These are phyloP conservation scores for Pterulicium gracile DNA, from an alignment of 1,284 basidiomycete genomes.

Conservation along the genomic window DNA sequence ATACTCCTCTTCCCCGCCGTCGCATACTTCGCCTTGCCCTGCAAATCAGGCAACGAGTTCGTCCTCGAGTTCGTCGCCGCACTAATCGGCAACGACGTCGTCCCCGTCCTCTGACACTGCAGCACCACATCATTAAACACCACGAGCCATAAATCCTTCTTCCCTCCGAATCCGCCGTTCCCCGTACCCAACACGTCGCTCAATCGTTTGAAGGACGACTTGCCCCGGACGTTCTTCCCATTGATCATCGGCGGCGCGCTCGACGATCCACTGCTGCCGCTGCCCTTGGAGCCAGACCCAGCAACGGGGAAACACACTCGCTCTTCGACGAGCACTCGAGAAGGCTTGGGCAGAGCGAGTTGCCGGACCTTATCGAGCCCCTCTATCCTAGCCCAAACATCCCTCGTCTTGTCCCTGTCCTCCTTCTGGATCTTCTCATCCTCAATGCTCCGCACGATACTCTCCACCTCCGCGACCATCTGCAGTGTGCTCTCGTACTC, in stretches of 20 bases:
- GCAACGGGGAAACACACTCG: conserved; percentile 35
- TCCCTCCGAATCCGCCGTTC: conserved; percentile 40
- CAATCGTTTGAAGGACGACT: conserved; percentile 75
- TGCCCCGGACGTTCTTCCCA: conserved; percentile 55
- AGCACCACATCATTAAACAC: conserved; percentile 93
- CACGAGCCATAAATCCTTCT: conserved; percentile 89
- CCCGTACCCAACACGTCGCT: conserved; percentile 64
- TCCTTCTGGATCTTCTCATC: conserved; percentile 96
- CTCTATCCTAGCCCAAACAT: conserved; percentile 92
- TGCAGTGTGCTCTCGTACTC: conserved; percentile 94
- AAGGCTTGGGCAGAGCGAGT: conserved; percentile 82
- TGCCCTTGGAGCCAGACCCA: conserved; percentile 15
- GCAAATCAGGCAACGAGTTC: conserved; percentile 68
- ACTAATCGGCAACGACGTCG: conserved; percentile 78
- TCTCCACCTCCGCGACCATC: conserved; percentile 96
- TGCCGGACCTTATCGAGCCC: conserved; percentile 84
- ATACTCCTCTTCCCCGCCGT: conserved; percentile 63
- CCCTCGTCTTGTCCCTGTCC: conserved; percentile 88
- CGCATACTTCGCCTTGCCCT: conserved; percentile 71
- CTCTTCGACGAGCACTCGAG: conserved; percentile 82
- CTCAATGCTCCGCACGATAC: conserved; percentile 91
- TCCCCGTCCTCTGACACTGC: conserved; percentile 83
- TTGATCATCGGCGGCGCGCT: conserved; percentile 43
- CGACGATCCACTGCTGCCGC: conserved; percentile 19
- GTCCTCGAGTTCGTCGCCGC: conserved; percentile 58